A percentile compares a stretch with the other conserved stretches of the same genome.
These are phyloP conservation scores for Udeniomyces megalosporus DNA, from an alignment of 768 basidiomycete species.

Conservation along the genomic window DNA sequence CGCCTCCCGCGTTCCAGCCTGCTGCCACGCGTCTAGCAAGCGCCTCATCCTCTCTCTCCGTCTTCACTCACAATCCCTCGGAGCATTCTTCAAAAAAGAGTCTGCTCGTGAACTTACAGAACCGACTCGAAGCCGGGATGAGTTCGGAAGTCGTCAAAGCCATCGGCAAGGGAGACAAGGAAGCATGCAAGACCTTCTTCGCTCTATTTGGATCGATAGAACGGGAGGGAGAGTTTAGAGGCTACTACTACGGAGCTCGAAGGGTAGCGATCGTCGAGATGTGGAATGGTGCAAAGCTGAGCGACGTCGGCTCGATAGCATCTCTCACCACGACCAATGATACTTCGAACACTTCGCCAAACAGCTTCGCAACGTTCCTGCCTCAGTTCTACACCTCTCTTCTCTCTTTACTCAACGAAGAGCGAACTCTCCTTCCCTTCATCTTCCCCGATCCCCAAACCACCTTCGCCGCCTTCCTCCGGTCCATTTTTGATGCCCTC, in stretches of 20 bases:
- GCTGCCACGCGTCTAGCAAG: constrained; percentile 72
- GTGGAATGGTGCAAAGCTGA: constrained; percentile 50
- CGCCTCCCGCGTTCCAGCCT: constrained; percentile 50
- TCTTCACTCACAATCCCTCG: constrained; percentile 69
- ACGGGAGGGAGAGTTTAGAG: constrained; percentile 77
- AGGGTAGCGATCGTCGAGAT: constrained; percentile 45
- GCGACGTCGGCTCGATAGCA: constrained; percentile 18
- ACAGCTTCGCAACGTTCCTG: constrained; percentile 39
- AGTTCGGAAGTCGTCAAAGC: constrained; percentile 49
- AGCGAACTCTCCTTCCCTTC: constrained; percentile 54
- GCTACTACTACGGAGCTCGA: constrained; percentile 82
- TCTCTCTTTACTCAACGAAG: constrained; percentile 40
- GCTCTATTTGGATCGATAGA: constrained; percentile 80
- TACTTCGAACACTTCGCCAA: not conserved
- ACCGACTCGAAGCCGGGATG: constrained; percentile 69
- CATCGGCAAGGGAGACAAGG: constrained; percentile 60
- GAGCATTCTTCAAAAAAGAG: constrained; percentile 75
- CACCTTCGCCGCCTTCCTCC: constrained; percentile 66
- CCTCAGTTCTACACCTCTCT: constrained; percentile 59
- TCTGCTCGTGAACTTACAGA: constrained; percentile 81
- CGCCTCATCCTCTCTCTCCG: constrained; percentile 71
- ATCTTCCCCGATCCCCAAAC: constrained; percentile 75
- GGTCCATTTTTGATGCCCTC: constrained; percentile 59
- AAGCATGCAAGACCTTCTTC: constrained; percentile 56
- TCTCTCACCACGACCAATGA: not conserved